Evolutionary conservation across 345 rosid genomes (phyloP), one percentile per base, ranked within the genome.

Genomic region (Syzygium jambos): DNA sequence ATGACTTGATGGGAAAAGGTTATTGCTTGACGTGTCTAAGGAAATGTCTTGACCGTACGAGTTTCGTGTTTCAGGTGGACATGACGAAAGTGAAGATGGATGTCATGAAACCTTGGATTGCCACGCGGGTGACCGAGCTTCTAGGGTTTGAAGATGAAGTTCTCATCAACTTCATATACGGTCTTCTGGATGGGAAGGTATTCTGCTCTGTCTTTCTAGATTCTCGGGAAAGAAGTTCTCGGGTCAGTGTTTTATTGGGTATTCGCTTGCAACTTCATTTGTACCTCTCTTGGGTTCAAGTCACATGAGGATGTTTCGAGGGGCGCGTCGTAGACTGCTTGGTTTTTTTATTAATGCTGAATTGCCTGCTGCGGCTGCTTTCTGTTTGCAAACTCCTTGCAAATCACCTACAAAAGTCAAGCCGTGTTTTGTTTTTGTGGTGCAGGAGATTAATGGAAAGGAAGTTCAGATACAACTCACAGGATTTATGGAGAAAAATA

Each of bases 111-210:
- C 99, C 99, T 3, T 98, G 99, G 99, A 96, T 98, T 90, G 99
- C 98, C 54, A 92, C 82, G 84, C 90, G 97, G 91, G 99, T 96
- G 80, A 96, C 98, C 11, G 99, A 96, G 92, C 95, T 96, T 89
- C 96, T 98, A 51, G 99, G 99, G 22, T 96, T 98, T 68, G 99
- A 98, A 89, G 99, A 98, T 86, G 99, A 98, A 92, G 99, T 98
- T 78, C 97, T 98, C 57, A 98, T 98, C 87, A 96, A 98, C 93
- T 98, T 98, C 87, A 96, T 98, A 14, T 98, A 93, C 29, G 98
- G 98, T 84, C 98, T 98, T 61, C 97, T 98, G 78, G 99, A 98
- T 49, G 95, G 92, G 38, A 98, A 96, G 99, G 86, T 85, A 85
- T 34, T 19, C 65, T 85, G n/a, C 29, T 85, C 49, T 29, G 49